Evolutionary conservation across 2,329 filamentous ascomycete genomes (phyloP).

Genomic region (Fusarium haematococcum): DNA sequence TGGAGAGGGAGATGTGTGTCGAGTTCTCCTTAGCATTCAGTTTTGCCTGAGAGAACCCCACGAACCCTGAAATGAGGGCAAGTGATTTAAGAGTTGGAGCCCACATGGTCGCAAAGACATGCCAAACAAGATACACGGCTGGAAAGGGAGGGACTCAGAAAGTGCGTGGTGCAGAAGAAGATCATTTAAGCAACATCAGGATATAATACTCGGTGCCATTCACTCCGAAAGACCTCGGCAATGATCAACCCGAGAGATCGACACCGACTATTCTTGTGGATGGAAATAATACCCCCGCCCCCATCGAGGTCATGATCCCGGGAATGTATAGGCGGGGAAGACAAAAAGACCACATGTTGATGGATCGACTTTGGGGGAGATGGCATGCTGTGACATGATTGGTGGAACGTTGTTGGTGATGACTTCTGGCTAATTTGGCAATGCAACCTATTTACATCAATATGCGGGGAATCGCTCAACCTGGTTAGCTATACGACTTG

Average conservation of each 20-base stretch:
- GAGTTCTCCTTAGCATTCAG: slow-evolving; percentile 27
- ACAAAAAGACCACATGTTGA: background rate
- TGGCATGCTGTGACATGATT: background rate
- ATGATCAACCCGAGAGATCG: background rate
- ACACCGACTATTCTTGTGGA: background rate
- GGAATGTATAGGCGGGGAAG: background rate
- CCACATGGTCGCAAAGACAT: slow-evolving; percentile 2
- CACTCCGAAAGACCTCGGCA: slow-evolving; percentile 12
- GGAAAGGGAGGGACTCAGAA: too few species aligned
- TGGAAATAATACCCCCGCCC: slow-evolving; percentile 17
- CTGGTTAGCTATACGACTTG: background rate
- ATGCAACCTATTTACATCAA: background rate
- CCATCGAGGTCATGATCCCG: background rate
- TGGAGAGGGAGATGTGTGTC: slow-evolving; percentile 35
- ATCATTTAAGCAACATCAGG: background rate
- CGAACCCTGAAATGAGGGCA: slow-evolving; percentile 6
- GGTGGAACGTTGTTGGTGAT: background rate
- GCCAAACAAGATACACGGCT: fast-evolving
- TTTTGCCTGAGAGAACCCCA: background rate
- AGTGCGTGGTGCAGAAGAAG: background rate
- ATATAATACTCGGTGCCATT: background rate
- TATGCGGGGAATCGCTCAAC: background rate
- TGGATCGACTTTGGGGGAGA: background rate
- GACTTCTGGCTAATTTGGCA: slow-evolving; percentile 1
- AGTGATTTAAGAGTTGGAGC: background rate